Evolutionary conservation across 768 basidiomycete species (phyloP).

Genomic region (Rhodotorula sphaerocarpa): DNA sequence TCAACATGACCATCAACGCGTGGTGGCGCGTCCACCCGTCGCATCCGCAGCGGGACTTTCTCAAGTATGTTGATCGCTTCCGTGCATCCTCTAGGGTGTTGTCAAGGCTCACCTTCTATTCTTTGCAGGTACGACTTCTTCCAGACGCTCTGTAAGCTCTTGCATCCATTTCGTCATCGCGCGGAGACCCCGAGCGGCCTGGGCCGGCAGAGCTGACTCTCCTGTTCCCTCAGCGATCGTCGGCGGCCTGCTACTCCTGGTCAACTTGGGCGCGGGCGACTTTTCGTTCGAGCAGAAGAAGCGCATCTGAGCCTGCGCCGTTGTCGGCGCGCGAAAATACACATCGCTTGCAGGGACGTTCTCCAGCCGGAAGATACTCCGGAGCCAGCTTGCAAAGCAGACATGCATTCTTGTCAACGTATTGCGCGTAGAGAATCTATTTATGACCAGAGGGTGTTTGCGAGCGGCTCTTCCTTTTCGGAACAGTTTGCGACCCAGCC

Average conservation of each 20-base stretch:
- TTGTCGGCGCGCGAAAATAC: no score
- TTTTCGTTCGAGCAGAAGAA: slow-evolving; percentile 99
- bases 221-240: slow-evolving; percentile 55
- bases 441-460: no score
- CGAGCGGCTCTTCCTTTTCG: no score
- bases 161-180: not conserved
- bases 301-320: slow-evolving; percentile 33
- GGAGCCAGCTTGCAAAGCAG: no score
- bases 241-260: slow-evolving; percentile 89
- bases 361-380: no score
- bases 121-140: slow-evolving; percentile 99
- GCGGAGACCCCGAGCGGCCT: no score
- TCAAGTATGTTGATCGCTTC: slow-evolving; percentile 59
- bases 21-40: slow-evolving; percentile 90
- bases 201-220: slow-evolving; percentile 10
- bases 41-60: slow-evolving; percentile 94
- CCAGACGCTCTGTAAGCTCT: slow-evolving; percentile 58
- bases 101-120: no score
- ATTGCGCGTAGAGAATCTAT: no score
- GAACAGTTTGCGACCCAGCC: no score
- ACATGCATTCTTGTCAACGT: no score
- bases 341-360: no score
- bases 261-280: slow-evolving; percentile 97
- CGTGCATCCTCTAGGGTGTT: not conserved
- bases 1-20: slow-evolving; percentile 74